Evolutionary conservation across 2,329 filamentous ascomycete species (phyloP).

Genomic region (Trichoderma koningiopsis): DNA sequence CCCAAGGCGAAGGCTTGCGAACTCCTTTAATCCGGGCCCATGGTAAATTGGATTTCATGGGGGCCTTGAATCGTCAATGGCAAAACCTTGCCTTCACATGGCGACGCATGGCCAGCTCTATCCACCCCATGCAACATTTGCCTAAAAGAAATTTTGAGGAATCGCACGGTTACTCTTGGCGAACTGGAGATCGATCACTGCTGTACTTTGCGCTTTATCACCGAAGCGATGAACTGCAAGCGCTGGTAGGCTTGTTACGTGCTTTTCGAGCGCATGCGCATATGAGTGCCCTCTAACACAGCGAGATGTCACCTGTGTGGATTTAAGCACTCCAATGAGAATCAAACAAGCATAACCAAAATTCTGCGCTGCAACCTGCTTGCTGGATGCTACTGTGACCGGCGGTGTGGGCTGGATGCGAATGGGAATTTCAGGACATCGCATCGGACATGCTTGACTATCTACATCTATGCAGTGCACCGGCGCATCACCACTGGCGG

Average conservation of each 20-base stretch:
- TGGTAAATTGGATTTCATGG: constrained; percentile 14
- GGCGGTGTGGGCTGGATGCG: background rate
- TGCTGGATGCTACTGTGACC: background rate
- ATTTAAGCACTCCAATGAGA: background rate
- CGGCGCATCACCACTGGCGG: background rate
- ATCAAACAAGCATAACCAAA: background rate
- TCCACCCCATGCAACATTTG: constrained; percentile 1
- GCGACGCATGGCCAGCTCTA: constrained; percentile 6
- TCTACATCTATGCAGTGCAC: background rate
- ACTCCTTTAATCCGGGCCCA: constrained; percentile 13
- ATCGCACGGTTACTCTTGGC: constrained; percentile 11
- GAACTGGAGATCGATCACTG: constrained; percentile 6
- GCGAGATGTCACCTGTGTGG: background rate
- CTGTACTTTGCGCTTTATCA: background rate
- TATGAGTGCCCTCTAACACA: background rate
- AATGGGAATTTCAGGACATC: background rate
- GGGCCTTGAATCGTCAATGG: constrained; percentile 4
- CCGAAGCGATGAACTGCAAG: background rate
- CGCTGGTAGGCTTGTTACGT: background rate
- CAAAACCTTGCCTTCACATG: constrained; percentile 17
- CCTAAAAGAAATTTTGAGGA: background rate
- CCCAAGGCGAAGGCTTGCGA: background rate
- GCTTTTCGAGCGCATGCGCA: background rate
- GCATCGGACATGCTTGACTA: background rate
- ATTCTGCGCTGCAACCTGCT: background rate